These are phyloP conservation scores for Phytopythium vexans DNA, from an alignment of 352 stramenopile species.

Conservation along the genomic window DNA sequence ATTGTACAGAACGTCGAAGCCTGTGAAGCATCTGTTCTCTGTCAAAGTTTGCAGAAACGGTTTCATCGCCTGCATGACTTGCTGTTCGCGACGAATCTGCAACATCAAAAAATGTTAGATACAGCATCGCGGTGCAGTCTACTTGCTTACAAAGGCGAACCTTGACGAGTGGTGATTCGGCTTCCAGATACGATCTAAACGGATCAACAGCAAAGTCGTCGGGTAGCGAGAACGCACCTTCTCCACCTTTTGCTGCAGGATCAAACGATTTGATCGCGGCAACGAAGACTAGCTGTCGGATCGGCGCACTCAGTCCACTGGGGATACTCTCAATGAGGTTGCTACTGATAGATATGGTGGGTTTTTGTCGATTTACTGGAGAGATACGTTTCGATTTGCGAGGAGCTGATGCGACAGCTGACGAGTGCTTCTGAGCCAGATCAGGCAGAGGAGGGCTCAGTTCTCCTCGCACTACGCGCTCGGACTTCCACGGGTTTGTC, in stretches of 20 bases:
- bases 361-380: background rate
- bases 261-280: conserved; percentile 49
- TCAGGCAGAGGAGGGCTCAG: background rate
- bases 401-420: background rate
- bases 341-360: conserved; percentile 28
- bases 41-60: conserved; percentile 30
- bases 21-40: conserved; percentile 46
- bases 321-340: conserved; percentile 57
- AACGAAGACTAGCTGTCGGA: conserved; percentile 42
- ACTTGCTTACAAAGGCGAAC: conserved; percentile 8
- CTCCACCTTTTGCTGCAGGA: conserved; percentile 17
- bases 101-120: too few species aligned
- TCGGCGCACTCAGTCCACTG: conserved; percentile 41
- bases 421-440: background rate
- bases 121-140: too few species aligned
- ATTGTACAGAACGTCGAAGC: conserved; percentile 56
- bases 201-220: conserved; percentile 27
- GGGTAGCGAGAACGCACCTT: conserved; percentile 33
- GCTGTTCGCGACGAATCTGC: conserved; percentile 56
- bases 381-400: conserved; percentile 1
- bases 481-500: conserved; percentile 47
- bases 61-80: conserved; percentile 36
- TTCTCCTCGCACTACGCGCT: conserved; percentile 26
- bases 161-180: conserved; percentile 38
- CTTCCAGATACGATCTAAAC: conserved; percentile 38